Conservation (phyloP, 768 basidiomycete genomes). For the Suillus cothurnatus region DNA sequence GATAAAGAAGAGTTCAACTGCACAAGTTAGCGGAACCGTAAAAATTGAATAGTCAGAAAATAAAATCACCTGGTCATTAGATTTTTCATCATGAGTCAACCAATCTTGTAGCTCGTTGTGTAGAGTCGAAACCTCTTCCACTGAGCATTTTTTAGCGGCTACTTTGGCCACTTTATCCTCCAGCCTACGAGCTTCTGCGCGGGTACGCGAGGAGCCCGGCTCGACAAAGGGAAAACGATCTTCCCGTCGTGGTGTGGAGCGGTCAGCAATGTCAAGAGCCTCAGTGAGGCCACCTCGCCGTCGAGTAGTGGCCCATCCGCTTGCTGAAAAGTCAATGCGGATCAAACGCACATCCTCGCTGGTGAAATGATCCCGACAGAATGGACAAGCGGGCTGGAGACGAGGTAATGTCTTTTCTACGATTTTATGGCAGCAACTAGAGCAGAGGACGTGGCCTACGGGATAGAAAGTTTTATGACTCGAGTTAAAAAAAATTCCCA, state of each 20-base stretch:
- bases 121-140: conserved; percentile 78
- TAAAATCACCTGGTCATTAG: conserved; percentile 59
- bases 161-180: conserved; percentile 80
- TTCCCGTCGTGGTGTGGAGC: conserved; percentile 48
- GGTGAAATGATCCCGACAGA: conserved; percentile 79
- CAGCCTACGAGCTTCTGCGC: conserved; percentile 62
- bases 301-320: conserved; percentile 70
- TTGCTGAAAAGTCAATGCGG: conserved; percentile 74
- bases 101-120: conserved; percentile 81
- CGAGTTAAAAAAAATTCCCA: conserved; percentile 27
- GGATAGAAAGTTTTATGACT: neutral
- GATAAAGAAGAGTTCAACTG: conserved; percentile 64
- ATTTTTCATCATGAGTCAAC: conserved; percentile 61
- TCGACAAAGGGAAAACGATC: conserved; percentile 51
- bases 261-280: conserved; percentile 39
- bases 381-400: conserved; percentile 76
- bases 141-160: conserved; percentile 84
- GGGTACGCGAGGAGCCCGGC: conserved; percentile 41
- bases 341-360: conserved; percentile 70
- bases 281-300: conserved; percentile 54
- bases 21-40: conserved; percentile 11
- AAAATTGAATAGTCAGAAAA: conserved; percentile 15
- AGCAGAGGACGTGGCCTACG: conserved; percentile 80
- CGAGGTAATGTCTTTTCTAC: conserved; percentile 78
- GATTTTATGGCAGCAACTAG: conserved; percentile 75